Conservation (phyloP, 139 green algal genomes). For the Volvox africanus region DNA sequence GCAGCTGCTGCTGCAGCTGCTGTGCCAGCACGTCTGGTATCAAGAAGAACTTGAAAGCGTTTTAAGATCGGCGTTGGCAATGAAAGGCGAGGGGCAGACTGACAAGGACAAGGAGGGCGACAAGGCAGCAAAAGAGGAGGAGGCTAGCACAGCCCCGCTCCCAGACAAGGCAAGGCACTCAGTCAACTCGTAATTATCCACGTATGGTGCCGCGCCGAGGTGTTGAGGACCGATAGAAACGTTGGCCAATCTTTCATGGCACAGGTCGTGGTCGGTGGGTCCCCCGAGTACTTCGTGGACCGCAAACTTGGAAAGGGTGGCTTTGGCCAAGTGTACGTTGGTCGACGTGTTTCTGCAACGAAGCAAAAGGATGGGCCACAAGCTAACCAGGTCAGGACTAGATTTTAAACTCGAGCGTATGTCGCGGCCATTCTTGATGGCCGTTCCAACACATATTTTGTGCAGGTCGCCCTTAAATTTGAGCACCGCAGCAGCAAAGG, state of each 20-base stretch:
- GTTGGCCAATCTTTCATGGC: neutral
- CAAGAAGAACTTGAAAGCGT: too few relatives aligned
- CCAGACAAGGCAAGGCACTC: slow-evolving; percentile 72
- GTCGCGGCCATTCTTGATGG: neutral
- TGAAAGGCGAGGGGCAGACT: slow-evolving; percentile 46
- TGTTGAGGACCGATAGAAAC: neutral
- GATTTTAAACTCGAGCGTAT: neutral
- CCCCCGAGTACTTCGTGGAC: slow-evolving; percentile 91
- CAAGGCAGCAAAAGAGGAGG: slow-evolving; percentile 64
- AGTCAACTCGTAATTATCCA: too few relatives aligned
- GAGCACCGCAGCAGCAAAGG: slow-evolving; percentile 98
- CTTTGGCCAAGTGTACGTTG: slow-evolving; percentile 95
- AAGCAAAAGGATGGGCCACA: slow-evolving; percentile 83
- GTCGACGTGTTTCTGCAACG: slow-evolving; percentile 70
- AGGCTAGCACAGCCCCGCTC: slow-evolving; percentile 72
- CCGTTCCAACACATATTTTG: neutral
- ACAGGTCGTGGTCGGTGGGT: slow-evolving; percentile 88
- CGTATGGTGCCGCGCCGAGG: neutral
- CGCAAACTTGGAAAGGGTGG: slow-evolving; percentile 95
- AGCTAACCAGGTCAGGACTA: slow-evolving; percentile 78
- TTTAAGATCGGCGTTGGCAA: neutral
- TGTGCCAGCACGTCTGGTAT: neutral
- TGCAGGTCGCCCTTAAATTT: slow-evolving; percentile 96
- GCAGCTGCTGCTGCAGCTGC: neutral
- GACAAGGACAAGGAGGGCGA: slow-evolving; percentile 56